These are phyloP conservation scores for Chlorella sp. DNA, from an alignment of 139 green algal genomes.

Conservation along the genomic window DNA sequence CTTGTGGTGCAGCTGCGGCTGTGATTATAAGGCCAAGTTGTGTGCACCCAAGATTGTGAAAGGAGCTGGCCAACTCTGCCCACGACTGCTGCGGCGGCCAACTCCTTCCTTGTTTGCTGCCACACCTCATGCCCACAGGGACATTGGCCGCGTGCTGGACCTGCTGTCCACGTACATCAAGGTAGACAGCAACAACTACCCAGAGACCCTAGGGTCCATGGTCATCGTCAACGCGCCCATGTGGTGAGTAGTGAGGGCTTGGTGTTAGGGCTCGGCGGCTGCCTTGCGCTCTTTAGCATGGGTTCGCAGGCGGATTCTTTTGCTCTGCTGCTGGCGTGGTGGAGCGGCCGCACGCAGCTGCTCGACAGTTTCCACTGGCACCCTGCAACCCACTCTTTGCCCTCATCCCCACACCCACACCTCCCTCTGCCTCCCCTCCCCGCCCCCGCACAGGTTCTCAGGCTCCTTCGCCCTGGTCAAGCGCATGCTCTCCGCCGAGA, in stretches of 20 bases:
- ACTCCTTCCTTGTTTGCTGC: no score
- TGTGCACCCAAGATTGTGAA: no score
- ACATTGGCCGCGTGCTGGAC: constrained; percentile 42
- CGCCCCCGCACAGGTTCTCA: constrained; percentile 12
- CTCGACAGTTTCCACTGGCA: no score
- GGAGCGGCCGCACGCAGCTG: no score
- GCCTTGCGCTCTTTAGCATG: neutral
- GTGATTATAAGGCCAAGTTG: neutral
- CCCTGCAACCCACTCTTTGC: no score
- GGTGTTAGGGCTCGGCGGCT: neutral
- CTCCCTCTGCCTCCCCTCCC: neutral
- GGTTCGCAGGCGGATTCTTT: no score
- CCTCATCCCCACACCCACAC: no score
- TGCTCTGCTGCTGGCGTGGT: no score
- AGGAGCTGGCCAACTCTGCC: no score
- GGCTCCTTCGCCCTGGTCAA: constrained; percentile 8
- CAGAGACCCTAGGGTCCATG: constrained; percentile 73
- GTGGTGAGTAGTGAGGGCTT: constrained; percentile 13
- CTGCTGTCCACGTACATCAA: constrained; percentile 39
- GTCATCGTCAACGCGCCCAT: constrained; percentile 85
- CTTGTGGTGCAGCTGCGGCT: no score
- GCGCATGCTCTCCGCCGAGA: neutral
- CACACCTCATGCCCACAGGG: constrained; percentile 33
- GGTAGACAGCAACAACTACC: constrained; percentile 72
- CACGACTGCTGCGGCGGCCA: no score